Conservation (phyloP, 176 grass and related monocot genomes). For the Dendrocalamus sinicus region DNA sequence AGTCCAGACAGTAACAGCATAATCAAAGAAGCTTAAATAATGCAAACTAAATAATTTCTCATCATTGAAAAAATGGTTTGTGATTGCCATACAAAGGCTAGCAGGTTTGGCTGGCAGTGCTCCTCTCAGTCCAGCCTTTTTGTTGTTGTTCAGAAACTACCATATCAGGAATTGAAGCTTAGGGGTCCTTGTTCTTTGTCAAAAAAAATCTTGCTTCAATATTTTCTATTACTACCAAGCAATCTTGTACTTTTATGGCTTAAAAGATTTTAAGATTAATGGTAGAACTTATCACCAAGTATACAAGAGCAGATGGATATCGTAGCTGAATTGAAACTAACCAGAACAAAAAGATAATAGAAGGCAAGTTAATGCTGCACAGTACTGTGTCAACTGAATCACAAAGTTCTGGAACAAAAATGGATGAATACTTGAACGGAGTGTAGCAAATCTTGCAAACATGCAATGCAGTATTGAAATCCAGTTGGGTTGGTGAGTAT, state of each 20-base stretch:
- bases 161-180: not conserved
- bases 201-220: not conserved
- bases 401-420: constrained; percentile 34
- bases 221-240: not conserved
- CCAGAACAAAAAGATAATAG: not conserved
- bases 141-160: not conserved
- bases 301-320: not conserved
- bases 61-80: not conserved
- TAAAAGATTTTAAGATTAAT: not conserved
- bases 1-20: not conserved
- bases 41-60: not conserved
- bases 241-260: not conserved
- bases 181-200: not conserved
- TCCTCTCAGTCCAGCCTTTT: constrained; percentile 2
- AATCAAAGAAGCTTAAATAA: not conserved
- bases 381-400: not conserved
- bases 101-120: not conserved
- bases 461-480: not conserved
- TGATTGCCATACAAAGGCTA: not conserved
- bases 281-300: not conserved
- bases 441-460: not conserved
- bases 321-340: not conserved
- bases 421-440: not conserved
- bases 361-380: not conserved
- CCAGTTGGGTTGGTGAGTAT: not conserved